A percentile compares a stretch with the other conserved stretches of the same genome.
Conservation (phyloP, 805 yeast genomes). For the Schizosaccharomyces japonicus region DNA sequence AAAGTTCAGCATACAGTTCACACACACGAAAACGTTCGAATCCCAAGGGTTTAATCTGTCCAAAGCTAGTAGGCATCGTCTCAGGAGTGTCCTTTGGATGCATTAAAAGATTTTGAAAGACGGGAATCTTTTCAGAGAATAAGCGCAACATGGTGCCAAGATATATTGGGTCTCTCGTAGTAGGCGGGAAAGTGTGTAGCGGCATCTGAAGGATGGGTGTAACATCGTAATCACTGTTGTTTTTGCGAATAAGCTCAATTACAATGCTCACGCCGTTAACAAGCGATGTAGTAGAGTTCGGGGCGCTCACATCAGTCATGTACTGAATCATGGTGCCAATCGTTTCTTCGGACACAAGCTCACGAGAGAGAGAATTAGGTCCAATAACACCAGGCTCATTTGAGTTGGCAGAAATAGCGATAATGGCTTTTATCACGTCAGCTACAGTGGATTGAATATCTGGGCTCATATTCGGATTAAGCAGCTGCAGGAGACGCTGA, state of each 20-base stretch:
- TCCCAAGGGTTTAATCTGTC: constrained; percentile 52
- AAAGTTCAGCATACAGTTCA: constrained; percentile 75
- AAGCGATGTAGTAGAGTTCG: constrained; percentile 31
- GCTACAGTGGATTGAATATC: constrained; percentile 81
- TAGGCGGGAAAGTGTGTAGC: constrained; percentile 75
- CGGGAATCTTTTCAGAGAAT: constrained; percentile 50
- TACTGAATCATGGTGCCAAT: constrained; percentile 43
- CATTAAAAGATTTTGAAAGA: constrained; percentile 37
- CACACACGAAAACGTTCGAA: constrained; percentile 76
- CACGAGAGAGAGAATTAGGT: constrained; percentile 81
- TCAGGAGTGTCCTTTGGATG: constrained; percentile 15
- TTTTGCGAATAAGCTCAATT: constrained; percentile 81
- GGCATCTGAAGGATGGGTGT: constrained; percentile 67
- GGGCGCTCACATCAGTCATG: constrained; percentile 28
- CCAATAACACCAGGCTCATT: constrained; percentile 82
- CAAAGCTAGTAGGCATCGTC: constrained; percentile 36
- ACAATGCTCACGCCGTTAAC: constrained; percentile 87
- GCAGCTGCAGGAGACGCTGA: constrained; percentile 42
- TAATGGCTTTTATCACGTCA: constrained; percentile 80
- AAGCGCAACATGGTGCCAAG: constrained; percentile 62
- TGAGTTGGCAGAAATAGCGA: constrained; percentile 80
- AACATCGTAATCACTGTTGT: constrained; percentile 83
- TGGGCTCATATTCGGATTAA: constrained; percentile 43
- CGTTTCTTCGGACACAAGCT: constrained; percentile 54
- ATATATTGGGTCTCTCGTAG: constrained; percentile 76